Evolutionary conservation across 495 filamentous ascomycete genomes (phyloP), one percentile per base, ranked within the genome.

Genomic region (Massariosphaeria phaeospora): DNA sequence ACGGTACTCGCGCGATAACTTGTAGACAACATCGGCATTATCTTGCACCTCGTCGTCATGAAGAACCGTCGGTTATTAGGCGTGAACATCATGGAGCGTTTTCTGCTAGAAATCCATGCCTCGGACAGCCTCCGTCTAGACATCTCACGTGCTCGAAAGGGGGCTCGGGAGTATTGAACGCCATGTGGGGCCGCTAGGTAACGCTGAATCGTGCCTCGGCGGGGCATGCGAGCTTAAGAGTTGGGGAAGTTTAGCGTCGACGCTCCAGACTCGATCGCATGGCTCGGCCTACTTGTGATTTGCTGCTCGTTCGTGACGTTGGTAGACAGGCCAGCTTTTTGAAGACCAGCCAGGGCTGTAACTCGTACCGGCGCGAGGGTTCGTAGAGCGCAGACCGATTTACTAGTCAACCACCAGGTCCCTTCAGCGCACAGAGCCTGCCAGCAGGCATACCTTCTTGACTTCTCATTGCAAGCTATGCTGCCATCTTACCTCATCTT

Each of bases 11-110:
- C 55, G 69, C 72, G 17, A 67, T 66, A 47, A 69, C 61, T 57
- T 72, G 70, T 57, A 66, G 69, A 68, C 69, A 71, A 57, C 60
- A 64, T n/a, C 64, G 49, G 59, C 70, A 72, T 24, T 66, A 25
- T 67, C 66, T 42, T 64, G 23, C 65, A 61, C 70, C 1, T 71
- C 69, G 10, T 65, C 66, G 4, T 18, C 51, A 46, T 67, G 58
- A 52, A 66, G 61, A 51, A 56, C 68, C 46, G 57, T 44, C 49
- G 70, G 67, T 44, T 68, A 64, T 45, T 72, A 64, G 0, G 54
- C 58, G 41, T 69, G 68, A 41, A 70, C 56, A 23, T 68, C 62
- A 27, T 69, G 66, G 1, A 67, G 45, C 1, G 66, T 66, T n/a
- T 68, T 66, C 48, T 70, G 66, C 58, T 67, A 64, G 0, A 69